These are phyloP conservation scores for Bacterosira constricta DNA, from an alignment of 108 stramenopile genomes.

Conservation along the genomic window DNA sequence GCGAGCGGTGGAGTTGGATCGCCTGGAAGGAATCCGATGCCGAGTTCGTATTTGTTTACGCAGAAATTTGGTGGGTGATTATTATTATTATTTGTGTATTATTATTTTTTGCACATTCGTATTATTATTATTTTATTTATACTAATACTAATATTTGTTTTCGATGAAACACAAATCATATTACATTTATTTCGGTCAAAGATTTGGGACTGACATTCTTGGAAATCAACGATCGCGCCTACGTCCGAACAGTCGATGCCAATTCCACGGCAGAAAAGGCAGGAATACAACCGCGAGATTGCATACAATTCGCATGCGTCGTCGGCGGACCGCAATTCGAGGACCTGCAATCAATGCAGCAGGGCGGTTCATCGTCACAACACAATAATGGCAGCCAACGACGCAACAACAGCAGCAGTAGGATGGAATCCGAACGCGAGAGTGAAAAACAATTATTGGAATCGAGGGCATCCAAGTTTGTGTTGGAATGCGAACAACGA, in stretches of 20 bases:
- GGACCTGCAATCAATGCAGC: slow-evolving; percentile 6
- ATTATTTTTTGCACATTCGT: neutral
- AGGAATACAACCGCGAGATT: slow-evolving; percentile 72
- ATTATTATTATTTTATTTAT: neutral
- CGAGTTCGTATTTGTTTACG: slow-evolving; percentile 14
- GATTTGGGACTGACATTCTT: slow-evolving; percentile 76
- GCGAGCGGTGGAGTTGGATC: neutral
- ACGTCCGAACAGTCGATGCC: slow-evolving; percentile 67
- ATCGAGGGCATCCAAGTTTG: slow-evolving; percentile 47
- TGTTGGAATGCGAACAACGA: slow-evolving; percentile 66
- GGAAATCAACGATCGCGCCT: slow-evolving; percentile 80
- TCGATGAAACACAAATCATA: neutral
- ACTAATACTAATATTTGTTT: neutral
- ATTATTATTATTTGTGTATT: no score
- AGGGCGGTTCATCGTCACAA: no score
- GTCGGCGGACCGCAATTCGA: slow-evolving; percentile 49
- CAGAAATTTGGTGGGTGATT: slow-evolving; percentile 45
- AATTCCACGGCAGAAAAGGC: slow-evolving; percentile 51
- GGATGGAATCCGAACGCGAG: neutral
- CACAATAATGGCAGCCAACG: no score
- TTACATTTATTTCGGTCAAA: neutral
- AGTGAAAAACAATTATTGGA: neutral
- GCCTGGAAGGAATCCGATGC: neutral
- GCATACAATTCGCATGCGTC: slow-evolving; percentile 81
- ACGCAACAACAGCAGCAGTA: neutral